Conservation (phyloP, 2,329 filamentous ascomycete genomes). For the Cadophora sp. region DNA sequence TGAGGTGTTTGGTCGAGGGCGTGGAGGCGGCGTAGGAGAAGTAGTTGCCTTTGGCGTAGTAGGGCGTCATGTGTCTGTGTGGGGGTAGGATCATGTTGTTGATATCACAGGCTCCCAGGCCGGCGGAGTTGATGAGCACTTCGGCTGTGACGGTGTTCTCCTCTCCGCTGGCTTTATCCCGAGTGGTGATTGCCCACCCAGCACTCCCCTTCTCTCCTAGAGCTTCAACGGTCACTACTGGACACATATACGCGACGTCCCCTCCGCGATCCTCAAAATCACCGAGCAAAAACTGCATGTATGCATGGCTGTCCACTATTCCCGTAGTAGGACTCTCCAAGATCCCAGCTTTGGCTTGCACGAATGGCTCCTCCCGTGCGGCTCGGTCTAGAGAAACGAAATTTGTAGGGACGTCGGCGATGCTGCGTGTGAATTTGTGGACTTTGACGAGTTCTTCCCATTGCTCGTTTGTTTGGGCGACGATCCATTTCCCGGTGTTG, state of each 20-base stretch:
- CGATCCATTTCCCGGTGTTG: slow-evolving; percentile 91
- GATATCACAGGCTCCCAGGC: slow-evolving; percentile 76
- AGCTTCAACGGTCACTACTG: slow-evolving; percentile 62
- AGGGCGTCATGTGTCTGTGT: slow-evolving; percentile 63
- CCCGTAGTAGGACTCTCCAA: slow-evolving; percentile 88
- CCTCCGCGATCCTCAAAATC: slow-evolving; percentile 80
- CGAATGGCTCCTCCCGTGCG: slow-evolving; percentile 71
- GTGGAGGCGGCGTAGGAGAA: slow-evolving; percentile 77
- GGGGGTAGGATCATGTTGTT: slow-evolving; percentile 81
- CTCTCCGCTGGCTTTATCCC: slow-evolving; percentile 54
- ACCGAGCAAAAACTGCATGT: slow-evolving; percentile 83
- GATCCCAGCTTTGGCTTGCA: slow-evolving; percentile 73
- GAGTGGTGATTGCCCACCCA: slow-evolving; percentile 74
- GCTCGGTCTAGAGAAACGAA: slow-evolving; percentile 73
- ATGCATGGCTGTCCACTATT: slow-evolving; percentile 84
- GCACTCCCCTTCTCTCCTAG: slow-evolving; percentile 50
- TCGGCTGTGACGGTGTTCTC: slow-evolving; percentile 71
- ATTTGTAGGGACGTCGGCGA: slow-evolving; percentile 68
- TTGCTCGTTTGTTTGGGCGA: slow-evolving; percentile 80
- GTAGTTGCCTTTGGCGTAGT: slow-evolving; percentile 95
- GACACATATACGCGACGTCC: slow-evolving; percentile 71
- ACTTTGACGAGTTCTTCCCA: slow-evolving; percentile 54
- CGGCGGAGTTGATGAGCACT: slow-evolving; percentile 84
- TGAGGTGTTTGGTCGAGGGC: slow-evolving; percentile 73
- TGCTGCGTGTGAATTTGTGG: slow-evolving; percentile 50